Base-by-base conservation (phyloP, 176 grass and related monocot genomes). In the Oryza officinalis region DNA sequence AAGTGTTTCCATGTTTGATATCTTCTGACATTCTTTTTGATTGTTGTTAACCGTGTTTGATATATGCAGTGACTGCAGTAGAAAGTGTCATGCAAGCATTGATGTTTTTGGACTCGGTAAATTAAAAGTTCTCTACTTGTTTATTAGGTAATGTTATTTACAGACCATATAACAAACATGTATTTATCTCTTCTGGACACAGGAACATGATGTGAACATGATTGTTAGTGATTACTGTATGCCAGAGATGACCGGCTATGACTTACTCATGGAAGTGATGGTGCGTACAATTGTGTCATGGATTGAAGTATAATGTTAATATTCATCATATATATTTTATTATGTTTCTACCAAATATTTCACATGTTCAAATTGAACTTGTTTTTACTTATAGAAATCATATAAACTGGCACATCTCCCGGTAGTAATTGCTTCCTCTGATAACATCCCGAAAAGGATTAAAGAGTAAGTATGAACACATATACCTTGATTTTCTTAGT, bases 151-250 rank as follows among this genome's bases (percentile, higher is more conserved):
- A 22, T 57, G 52, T 57, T 57, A 18, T n/a, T 57, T 57, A 20
- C 52, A 9, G n/a, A n/a, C 52, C 7, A 9, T 57, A 57, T 73
- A 10, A 17, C n/a, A 25, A 6, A 2, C 68, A 71, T 25, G 2
- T 13, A 23, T 43, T 28, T 6, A 4, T 75, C 46, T 37, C 1
- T 54, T 2, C 11, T n/a, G 13, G 0, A 22, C 30, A 37, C 10
- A 60, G 30, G 73, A 59, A 76, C 52, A 60, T 76, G 73, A 60
- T 59, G 73, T 76, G 18, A 23, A 60, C 10, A 35, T 76, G 30
- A 76, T 76, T 59, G 52, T 57, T 57, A 57, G 52, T 3, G 52
- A 22, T 6, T 57, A 57, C 7, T 57, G 20, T 57, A 57, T 57
- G 52, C 52, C 52, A 57, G 20, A 57, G 20, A 57, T 57, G 52